These are phyloP conservation scores for Chrysoporthe austroafricana DNA, from an alignment of 2,329 filamentous ascomycete species.

Conservation along the genomic window DNA sequence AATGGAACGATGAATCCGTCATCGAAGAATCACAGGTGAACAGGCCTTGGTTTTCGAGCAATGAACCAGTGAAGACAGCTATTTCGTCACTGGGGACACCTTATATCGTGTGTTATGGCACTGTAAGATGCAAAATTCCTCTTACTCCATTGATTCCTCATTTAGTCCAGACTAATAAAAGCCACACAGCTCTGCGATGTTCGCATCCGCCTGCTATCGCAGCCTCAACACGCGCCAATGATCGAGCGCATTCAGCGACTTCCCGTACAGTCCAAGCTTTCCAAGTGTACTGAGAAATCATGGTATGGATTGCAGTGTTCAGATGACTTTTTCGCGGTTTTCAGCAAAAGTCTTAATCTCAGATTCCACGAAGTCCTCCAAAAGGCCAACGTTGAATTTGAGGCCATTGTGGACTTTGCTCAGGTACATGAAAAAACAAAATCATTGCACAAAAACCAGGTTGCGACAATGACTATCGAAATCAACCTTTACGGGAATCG, in stretches of 20 bases:
- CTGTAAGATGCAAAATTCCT: neutral
- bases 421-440: neutral
- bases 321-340: neutral
- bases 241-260: neutral
- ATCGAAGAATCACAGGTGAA: neutral
- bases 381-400: neutral
- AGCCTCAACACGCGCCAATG: neutral
- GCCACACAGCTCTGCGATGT: neutral
- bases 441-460: neutral
- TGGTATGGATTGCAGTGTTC: slow-evolving; percentile 2
- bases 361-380: neutral
- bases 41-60: neutral
- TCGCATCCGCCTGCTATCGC: neutral
- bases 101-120: neutral
- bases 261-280: neutral
- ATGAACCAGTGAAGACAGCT: neutral
- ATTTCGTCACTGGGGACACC: neutral
- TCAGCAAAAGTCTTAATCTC: neutral
- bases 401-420: neutral
- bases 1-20: neutral
- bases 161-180: neutral
- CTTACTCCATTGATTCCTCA: neutral
- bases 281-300: neutral
- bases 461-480: neutral
- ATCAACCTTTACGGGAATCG: neutral